Conservation (phyloP, 495 filamentous ascomycete species). For the Xylaria acuta region DNA sequence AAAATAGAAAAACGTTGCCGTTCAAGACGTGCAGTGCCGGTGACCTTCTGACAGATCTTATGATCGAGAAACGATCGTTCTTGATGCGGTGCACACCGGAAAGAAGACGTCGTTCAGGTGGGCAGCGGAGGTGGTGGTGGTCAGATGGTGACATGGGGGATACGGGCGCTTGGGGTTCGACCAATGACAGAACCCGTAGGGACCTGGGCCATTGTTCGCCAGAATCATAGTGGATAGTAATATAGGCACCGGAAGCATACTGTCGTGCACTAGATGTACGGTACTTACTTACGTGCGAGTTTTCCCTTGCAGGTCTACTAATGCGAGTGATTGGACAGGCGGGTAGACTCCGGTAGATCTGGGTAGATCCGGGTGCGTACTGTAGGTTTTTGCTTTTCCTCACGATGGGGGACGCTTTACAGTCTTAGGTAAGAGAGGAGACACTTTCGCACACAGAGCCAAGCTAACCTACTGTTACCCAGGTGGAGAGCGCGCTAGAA, state of each 20-base stretch:
- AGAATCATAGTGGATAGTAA: background rate
- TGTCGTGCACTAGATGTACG: too few species aligned
- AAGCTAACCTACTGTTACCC: background rate
- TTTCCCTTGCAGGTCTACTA: slow-evolving; percentile 17
- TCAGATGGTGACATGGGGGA: slow-evolving; percentile 18
- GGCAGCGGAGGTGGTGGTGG: slow-evolving; percentile 17
- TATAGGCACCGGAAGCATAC: background rate
- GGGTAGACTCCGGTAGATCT: slow-evolving; percentile 29
- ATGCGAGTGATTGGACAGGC: slow-evolving; percentile 28
- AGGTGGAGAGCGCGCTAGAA: slow-evolving; percentile 2
- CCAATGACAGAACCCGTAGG: slow-evolving; percentile 14
- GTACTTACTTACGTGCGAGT: slow-evolving; percentile 11
- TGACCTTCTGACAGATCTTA: slow-evolving; percentile 25
- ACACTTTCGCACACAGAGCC: background rate
- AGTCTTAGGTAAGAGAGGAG: too few species aligned
- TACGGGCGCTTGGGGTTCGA: slow-evolving; percentile 8
- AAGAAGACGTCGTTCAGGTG: slow-evolving; percentile 18
- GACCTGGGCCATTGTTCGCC: background rate
- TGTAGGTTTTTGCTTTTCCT: background rate
- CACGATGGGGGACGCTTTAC: background rate
- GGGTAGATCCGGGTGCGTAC: slow-evolving; percentile 13
- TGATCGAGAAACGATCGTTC: slow-evolving; percentile 14
- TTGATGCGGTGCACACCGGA: slow-evolving; percentile 8
- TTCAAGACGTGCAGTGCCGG: slow-evolving; percentile 5
- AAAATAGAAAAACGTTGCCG: background rate